Base-by-base conservation (phyloP, 768 basidiomycete genomes). In the Tylopilus balloui region DNA sequence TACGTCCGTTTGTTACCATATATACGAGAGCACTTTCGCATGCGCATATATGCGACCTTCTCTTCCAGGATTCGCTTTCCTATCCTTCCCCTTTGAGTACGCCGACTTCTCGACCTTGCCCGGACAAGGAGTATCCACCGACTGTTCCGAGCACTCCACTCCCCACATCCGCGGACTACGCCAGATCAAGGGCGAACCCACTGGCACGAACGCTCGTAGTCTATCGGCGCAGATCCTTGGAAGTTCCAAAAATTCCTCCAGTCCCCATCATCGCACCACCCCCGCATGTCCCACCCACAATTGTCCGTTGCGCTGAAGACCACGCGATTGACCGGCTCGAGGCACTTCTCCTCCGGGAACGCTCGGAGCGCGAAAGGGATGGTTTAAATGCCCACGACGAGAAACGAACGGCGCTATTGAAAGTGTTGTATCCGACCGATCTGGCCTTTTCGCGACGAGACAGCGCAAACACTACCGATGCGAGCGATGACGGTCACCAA, bases 221-320 rank as follows among this genome's bases (percentile, higher is more conserved):
- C 9, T 49, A 55, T 13, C 47, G 42, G 4, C 42, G 14, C 15
- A 28, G 32, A 21, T 51, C 48, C n/a, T 14, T 23, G 8, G 39
- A 39, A 2, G 19, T 36, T 1, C 45, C 51, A 1, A 3, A 17
- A 9, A 66, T 59, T 6, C 54, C 59, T 6, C 48, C 56, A 0
- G 73, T 81, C 0, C 81, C 81, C 0, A 71, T 81, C 46, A 77
- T 83, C 13, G 79, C 79, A 4, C 81, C 81, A 2, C 79, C 81
- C 0, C 42, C 57, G 60, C 68, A 8, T 58, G 64, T 21, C 51
- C 66, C 6, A 31, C 57, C 21, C 69, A 71, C 45, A 0, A 1
- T 20, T 0, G 31, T 65, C 14, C 41, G 21, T 15, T 72, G 67
- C 19, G 44, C 48, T 1, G 78, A 77, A 41, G 73, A 73, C 24